Percentiles rank a stretch among this genome's conserved stretches.
Evolutionary conservation across 2,329 filamentous ascomycete genomes (phyloP).

Genomic region (Paramyrothecium roridum): DNA sequence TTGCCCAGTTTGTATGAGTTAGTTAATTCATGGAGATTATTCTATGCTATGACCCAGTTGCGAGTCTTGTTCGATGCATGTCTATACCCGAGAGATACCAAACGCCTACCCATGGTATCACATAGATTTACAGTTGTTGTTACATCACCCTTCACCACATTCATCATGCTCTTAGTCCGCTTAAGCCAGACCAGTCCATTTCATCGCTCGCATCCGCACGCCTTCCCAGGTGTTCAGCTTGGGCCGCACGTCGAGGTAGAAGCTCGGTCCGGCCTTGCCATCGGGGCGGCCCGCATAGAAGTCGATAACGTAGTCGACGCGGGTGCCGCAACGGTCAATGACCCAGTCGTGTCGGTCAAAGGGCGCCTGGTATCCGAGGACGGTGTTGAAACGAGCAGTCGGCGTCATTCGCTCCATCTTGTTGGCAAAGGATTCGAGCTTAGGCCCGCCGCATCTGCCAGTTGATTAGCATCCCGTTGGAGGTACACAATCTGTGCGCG

Average conservation of each 20-base stretch:
- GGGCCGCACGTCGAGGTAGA: conserved; percentile 66
- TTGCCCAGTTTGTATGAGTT: too few species aligned
- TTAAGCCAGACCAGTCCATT: conserved; percentile 46
- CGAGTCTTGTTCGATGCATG: not conserved
- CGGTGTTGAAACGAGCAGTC: conserved; percentile 74
- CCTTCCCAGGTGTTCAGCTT: conserved; percentile 69
- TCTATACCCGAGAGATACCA: not conserved
- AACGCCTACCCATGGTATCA: conserved; percentile 2
- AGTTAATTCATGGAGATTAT: not conserved
- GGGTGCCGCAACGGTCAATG: conserved; percentile 82
- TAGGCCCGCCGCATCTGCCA: conserved; percentile 65
- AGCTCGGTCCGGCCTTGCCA: conserved; percentile 45
- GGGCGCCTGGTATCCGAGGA: conserved; percentile 84
- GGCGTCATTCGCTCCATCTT: conserved; percentile 69
- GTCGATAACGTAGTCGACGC: conserved; percentile 94
- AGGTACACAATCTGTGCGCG: not conserved
- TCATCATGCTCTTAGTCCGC: not conserved
- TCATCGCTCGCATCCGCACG: conserved; percentile 60
- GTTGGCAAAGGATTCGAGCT: conserved; percentile 80
- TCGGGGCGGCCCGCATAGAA: conserved; percentile 76
- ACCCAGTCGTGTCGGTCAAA: conserved; percentile 99
- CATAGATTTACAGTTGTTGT: not conserved
- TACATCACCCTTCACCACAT: conserved; percentile 8
- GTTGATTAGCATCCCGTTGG: conserved; percentile 6
- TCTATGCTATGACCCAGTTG: not conserved